These are phyloP conservation scores for Penicillium malachiteum DNA, from an alignment of 495 filamentous ascomycete genomes.

Conservation along the genomic window DNA sequence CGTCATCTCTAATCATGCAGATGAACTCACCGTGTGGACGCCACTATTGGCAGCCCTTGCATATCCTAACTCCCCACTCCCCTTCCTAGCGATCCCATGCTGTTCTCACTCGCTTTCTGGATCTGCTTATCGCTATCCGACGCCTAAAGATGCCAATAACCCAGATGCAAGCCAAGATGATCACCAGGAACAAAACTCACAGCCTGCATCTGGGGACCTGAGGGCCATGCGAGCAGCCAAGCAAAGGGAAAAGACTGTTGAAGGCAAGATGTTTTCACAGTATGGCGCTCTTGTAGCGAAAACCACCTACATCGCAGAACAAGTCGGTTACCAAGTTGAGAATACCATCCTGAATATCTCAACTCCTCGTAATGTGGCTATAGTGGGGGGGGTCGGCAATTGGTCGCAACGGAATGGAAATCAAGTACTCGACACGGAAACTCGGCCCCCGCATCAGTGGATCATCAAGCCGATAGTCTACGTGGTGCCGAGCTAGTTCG, in stretches of 20 bases:
- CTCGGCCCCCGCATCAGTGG: neutral
- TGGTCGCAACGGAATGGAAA: conserved; percentile 17
- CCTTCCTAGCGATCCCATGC: conserved; percentile 91
- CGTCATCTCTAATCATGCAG: conserved; percentile 94
- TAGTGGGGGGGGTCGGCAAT: conserved; percentile 67
- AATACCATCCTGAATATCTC: conserved; percentile 82
- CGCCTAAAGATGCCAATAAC: conserved; percentile 30
- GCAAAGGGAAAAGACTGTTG: conserved; percentile 32
- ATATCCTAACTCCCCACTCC: conserved; percentile 46
- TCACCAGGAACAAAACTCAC: conserved; percentile 21
- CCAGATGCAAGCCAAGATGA: neutral
- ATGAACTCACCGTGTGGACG: conserved; percentile 95
- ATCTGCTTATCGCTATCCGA: conserved; percentile 65
- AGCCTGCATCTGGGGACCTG: conserved; percentile 42
- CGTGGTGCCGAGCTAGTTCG: conserved; percentile 5
- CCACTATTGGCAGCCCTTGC: conserved; percentile 80
- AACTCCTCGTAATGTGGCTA: conserved; percentile 79
- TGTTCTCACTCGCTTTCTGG: conserved; percentile 88
- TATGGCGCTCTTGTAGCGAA: conserved; percentile 77
- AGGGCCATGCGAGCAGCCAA: conserved; percentile 39
- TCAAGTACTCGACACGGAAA: neutral
- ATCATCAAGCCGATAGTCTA: neutral
- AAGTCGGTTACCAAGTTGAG: conserved; percentile 75
- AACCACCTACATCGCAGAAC: conserved; percentile 60
- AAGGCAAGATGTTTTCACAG: conserved; percentile 48